phyloP scores from a whole-genome alignment of 2,329 filamentous ascomycete species.

The Pleoardoris graminearum region DNA sequence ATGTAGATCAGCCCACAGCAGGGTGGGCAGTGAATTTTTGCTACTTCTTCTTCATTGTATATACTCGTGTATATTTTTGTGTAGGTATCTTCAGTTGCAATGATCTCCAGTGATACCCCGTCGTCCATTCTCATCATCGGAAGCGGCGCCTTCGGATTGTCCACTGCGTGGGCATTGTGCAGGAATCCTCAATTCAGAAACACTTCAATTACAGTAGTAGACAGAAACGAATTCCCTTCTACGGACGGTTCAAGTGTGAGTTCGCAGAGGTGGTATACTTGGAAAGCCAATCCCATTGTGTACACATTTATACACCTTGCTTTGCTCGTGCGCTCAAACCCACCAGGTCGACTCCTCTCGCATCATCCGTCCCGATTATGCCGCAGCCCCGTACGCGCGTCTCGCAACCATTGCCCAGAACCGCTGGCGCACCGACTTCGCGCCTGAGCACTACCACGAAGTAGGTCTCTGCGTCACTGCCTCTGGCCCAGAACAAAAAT shows the following conservation, averaged over 20 bases:
- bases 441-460: slow-evolving; percentile 70
- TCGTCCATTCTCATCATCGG: slow-evolving; percentile 55
- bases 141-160: slow-evolving; percentile 61
- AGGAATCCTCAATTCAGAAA: slow-evolving; percentile 58
- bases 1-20: slow-evolving; percentile 11
- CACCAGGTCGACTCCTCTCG: slow-evolving; percentile 61
- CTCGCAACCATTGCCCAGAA: slow-evolving; percentile 72
- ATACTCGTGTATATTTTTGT: neutral
- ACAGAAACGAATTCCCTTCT: slow-evolving; percentile 61
- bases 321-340: neutral
- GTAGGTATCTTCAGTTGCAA: neutral
- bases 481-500: slow-evolving; percentile 51
- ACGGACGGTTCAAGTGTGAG: slow-evolving; percentile 60
- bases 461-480: slow-evolving; percentile 69
- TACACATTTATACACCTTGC: neutral
- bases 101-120: slow-evolving; percentile 37
- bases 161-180: slow-evolving; percentile 71
- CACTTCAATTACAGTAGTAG: slow-evolving; percentile 61
- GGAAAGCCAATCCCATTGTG: no score
- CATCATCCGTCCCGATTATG: slow-evolving; percentile 76
- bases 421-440: slow-evolving; percentile 68
- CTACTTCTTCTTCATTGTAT: neutral
- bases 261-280: no score
- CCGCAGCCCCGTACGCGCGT: slow-evolving; percentile 73
- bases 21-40: slow-evolving; percentile 8